These are phyloP conservation scores for Suillus alpinus DNA, from an alignment of 768 basidiomycete species.

Conservation along the genomic window DNA sequence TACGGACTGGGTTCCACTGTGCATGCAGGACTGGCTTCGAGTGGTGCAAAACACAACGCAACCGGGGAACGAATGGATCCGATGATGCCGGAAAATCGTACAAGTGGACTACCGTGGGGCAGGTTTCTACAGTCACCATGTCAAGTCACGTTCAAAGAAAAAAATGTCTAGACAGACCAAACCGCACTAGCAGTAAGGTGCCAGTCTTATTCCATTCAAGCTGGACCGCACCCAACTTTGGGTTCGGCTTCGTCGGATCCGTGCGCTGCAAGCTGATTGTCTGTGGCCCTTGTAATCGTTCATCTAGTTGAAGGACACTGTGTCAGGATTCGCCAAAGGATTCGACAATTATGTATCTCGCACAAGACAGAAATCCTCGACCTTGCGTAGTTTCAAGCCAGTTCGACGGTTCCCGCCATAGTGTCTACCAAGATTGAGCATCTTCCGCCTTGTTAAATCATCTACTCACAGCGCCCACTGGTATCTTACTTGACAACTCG, in stretches of 20 bases:
- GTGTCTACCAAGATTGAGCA: conserved; percentile 42
- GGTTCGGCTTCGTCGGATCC: conserved; percentile 61
- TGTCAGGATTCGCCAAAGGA: conserved; percentile 1
- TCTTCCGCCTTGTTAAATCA: neutral
- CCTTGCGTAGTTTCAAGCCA: conserved; percentile 86
- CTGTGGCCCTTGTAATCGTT: conserved; percentile 57
- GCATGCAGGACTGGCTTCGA: conserved; percentile 59
- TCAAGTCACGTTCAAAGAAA: conserved; percentile 4
- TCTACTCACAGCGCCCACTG: conserved; percentile 51
- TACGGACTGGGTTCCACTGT: conserved; percentile 83
- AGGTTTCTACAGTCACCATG: conserved; percentile 45
- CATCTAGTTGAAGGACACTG: conserved; percentile 43
- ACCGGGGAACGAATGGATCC: conserved; percentile 53
- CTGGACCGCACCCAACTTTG: conserved; percentile 66
- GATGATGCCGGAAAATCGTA: conserved; percentile 67
- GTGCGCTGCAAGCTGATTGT: conserved; percentile 46
- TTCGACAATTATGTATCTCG: conserved; percentile 13
- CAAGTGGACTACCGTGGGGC: conserved; percentile 63
- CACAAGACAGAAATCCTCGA: conserved; percentile 86
- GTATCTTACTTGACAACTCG: conserved; percentile 57
- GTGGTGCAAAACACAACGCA: conserved; percentile 70
- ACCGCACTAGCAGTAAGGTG: conserved; percentile 67
- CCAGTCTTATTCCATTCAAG: conserved; percentile 83
- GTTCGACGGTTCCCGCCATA: conserved; percentile 83
- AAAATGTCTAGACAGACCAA: conserved; percentile 41